Evolutionary conservation across 202 grass and related monocot genomes (phyloP), one percentile per base, ranked within the genome.

Genomic region (Setaria italica): DNA sequence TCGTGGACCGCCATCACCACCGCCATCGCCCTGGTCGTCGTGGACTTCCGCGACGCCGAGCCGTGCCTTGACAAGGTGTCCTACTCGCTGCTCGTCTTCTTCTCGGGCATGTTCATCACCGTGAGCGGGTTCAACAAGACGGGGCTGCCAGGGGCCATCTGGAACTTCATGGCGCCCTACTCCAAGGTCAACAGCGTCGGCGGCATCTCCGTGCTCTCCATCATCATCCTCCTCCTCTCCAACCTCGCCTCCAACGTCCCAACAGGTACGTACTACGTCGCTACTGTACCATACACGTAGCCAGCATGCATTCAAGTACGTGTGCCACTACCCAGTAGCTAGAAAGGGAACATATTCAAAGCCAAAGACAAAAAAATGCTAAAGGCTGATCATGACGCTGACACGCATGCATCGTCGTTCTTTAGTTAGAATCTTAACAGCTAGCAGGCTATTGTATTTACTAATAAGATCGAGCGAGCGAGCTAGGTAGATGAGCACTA

Each of bases 31-130:
- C 97, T 99, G 1, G 87, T 99, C 1, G 94, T 99, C 6, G 84
- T 99, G 33, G 97, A 99, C 87, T 99, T 99, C 78, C 86, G 76
- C 41, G 93, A 99, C 65, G 97, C 97, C 5, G 89, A 93, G 82
- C 97, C 97, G 0, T 96, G 92, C 72, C 88, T 99, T 0, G 83
- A 96, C 30, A 99, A 91, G 67, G 97, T 99, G 0, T 99, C 97
- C 20, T 99, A 99, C 82, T 99, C 93, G 6, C 79, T 99, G 62
- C 84, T 99, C 3, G 90, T 99, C 86, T 99, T 99, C 88, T 99
- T 99, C 81, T 99, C 91, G 0, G 97, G 97, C 25, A 96, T 96
- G 97, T 99, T 99, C 92, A 99, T 99, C 76, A 99, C 97, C 0
- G 90, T 96, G 0, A 91, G 94, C 29, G 93, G 97, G 0, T 99